phyloP scores from a whole-genome alignment of 2,329 filamentous ascomycete species.

The Botryotinia globosa region DNA sequence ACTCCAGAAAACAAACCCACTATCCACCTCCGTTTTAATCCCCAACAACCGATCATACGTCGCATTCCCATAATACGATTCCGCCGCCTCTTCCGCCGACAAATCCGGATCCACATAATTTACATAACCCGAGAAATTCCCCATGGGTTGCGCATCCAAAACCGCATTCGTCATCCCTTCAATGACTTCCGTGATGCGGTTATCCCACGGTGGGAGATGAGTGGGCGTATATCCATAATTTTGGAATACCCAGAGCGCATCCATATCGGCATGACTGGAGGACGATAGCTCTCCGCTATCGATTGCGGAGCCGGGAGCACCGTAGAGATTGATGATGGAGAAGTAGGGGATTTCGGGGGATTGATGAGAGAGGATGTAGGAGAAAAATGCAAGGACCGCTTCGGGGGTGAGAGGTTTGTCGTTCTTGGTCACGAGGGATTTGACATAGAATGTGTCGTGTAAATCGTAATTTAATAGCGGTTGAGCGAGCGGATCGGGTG shows the following conservation, averaged over 20 bases:
- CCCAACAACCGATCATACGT: slow-evolving; percentile 28
- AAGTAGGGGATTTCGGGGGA: slow-evolving; percentile 23
- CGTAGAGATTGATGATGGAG: slow-evolving; percentile 32
- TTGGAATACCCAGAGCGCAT: slow-evolving; percentile 30
- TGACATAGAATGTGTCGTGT: slow-evolving; percentile 42
- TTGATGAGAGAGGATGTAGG: slow-evolving; percentile 23
- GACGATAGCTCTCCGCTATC: slow-evolving; percentile 12
- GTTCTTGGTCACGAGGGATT: slow-evolving; percentile 19
- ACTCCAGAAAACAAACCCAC: slow-evolving; percentile 30
- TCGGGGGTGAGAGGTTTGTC: slow-evolving; percentile 18
- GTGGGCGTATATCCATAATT: slow-evolving; percentile 26
- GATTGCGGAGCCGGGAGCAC: slow-evolving; percentile 25
- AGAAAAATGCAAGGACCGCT: slow-evolving; percentile 21
- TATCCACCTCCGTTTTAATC: slow-evolving; percentile 29
- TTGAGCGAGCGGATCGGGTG: slow-evolving; percentile 30
- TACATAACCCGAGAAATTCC: slow-evolving; percentile 31
- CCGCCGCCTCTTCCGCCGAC: slow-evolving; percentile 20
- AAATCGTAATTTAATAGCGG: slow-evolving; percentile 41
- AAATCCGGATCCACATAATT: slow-evolving; percentile 34
- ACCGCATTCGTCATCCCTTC: slow-evolving; percentile 28
- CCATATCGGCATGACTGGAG: slow-evolving; percentile 26
- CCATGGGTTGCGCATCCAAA: slow-evolving; percentile 28
- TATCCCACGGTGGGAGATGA: slow-evolving; percentile 23
- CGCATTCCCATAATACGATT: slow-evolving; percentile 30
- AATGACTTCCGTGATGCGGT: slow-evolving; percentile 20